Base-by-base conservation (phyloP, 23 red algal species). In the Gracilariopsis chorda region DNA sequence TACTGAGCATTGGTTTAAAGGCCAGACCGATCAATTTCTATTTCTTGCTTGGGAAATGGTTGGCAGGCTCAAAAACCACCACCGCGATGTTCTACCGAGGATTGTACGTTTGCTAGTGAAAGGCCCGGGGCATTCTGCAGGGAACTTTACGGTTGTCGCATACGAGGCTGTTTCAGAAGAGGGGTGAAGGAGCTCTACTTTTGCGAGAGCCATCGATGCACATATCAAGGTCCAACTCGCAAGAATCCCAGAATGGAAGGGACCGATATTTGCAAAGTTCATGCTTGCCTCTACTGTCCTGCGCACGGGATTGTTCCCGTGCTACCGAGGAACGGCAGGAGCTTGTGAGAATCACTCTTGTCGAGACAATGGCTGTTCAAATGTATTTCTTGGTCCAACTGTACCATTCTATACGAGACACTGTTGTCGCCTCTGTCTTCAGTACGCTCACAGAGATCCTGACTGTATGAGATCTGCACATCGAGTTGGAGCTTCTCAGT, bases 11-110 rank as follows among this genome's bases (percentile, higher is more conserved):
- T 88, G 83, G 83, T 53, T 60, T 28, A 8, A 16, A 43, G 52
- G 27, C 12, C 51, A 45, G 42, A 68, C 12, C 23, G 29, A 61
- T 67, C 64, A 10, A 65, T 9, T n/a, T 35, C 14, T 53, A 55
- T 17, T 88, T 88, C 60, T 61, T 88, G 44, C 4, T 88, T 28
- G n/a, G 37, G 17, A 53, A 88, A 29, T 88, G 83, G 83, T 39
- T 88, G 27, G 29, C 35, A 12, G 83, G 83, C 11, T 35, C 29
- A 7, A 56, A n/a, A 75, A 3, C 83, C 83, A 3, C 83, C 83
- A n/a, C 83, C 83, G 17, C 42, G 83, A 44, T 88, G 83, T 76
- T 61, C 47, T 46, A 64, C 32, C 23, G 65, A 57, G 12, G 83
- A 46, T 19, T 88, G 83, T 46, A 5, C 75, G 30, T 43, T 88